Percentiles rank a stretch among this genome's conserved stretches.
These are phyloP conservation scores for Penstemon newberryi DNA, from an alignment of 257 asterid species.

Conservation along the genomic window DNA sequence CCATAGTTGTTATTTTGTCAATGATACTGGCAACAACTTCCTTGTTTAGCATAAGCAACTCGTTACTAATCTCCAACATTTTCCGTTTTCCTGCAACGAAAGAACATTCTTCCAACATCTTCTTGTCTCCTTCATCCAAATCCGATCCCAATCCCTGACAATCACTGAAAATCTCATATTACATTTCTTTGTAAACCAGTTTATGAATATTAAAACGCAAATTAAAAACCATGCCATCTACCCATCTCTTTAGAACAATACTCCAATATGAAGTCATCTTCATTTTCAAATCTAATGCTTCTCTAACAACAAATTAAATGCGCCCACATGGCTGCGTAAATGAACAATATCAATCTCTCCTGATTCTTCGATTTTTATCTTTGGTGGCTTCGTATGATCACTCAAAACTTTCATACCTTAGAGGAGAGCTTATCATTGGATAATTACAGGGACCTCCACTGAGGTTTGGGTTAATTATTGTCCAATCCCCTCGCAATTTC, in stretches of 20 bases:
- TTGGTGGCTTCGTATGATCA: background rate
- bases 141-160: slow-evolving; percentile 31
- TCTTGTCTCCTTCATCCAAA: slow-evolving; percentile 33
- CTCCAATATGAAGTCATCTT: slow-evolving; percentile 41
- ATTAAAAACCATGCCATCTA: slow-evolving; percentile 41
- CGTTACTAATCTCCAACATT: slow-evolving; percentile 32
- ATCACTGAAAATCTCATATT: slow-evolving; percentile 27
- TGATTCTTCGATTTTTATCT: slow-evolving; percentile 6
- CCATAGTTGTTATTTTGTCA: slow-evolving; percentile 18
- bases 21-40: slow-evolving; percentile 34
- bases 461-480: too few species aligned
- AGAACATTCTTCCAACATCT: slow-evolving; percentile 43
- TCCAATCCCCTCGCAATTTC: too few species aligned
- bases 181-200: slow-evolving; percentile 36
- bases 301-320: slow-evolving; percentile 7
- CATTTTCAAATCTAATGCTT: slow-evolving; percentile 41
- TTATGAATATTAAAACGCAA: slow-evolving; percentile 31
- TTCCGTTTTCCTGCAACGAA: slow-evolving; percentile 32
- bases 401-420: slow-evolving; percentile 15
- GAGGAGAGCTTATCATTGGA: too few species aligned
- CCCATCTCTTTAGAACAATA: slow-evolving; percentile 37
- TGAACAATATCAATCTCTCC: slow-evolving; percentile 16
- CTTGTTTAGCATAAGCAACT: slow-evolving; percentile 43
- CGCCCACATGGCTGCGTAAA: background rate
- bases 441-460: too few species aligned